A percentile compares a stretch with the other conserved stretches of the same genome.
Conservation (phyloP, 345 rosid genomes). For the Barbarea vulgaris region DNA sequence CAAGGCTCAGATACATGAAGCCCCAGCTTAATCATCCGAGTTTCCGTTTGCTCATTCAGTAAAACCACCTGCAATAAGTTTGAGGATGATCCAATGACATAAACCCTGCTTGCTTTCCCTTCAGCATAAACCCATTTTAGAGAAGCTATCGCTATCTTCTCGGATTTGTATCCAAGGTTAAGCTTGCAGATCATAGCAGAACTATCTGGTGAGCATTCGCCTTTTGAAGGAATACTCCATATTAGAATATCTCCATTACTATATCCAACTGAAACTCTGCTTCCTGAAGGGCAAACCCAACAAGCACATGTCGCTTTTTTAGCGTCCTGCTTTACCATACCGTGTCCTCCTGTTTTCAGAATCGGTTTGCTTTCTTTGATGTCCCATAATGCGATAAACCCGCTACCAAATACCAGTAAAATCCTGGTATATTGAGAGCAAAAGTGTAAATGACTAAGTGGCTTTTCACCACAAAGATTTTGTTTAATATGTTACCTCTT, state of each 20-base stretch:
- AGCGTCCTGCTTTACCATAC: conserved; percentile 48
- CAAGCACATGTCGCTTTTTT: conserved; percentile 84
- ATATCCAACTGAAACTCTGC: conserved; percentile 81
- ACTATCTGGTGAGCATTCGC: conserved; percentile 46
- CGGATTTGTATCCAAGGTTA: conserved; percentile 81
- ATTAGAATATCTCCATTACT: conserved; percentile 75
- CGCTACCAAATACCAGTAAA: conserved; percentile 71
- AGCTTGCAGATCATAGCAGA: conserved; percentile 61
- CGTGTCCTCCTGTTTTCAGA: conserved; percentile 60
- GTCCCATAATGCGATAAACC: conserved; percentile 75
- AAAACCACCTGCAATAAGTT: conserved; percentile 71
- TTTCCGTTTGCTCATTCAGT: conserved; percentile 73
- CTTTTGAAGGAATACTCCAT: conserved; percentile 62
- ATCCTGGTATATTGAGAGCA: conserved; percentile 55
- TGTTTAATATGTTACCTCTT: conserved; percentile 58
- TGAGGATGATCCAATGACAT: conserved; percentile 64
- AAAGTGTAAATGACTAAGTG: background rate
- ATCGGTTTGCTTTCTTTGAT: conserved; percentile 64
- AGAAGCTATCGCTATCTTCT: conserved; percentile 68
- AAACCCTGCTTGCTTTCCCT: conserved; percentile 76
- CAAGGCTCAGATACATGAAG: conserved; percentile 79
- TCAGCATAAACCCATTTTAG: conserved; percentile 73
- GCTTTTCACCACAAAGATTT: background rate
- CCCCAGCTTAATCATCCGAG: conserved; percentile 75
- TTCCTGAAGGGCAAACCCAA: conserved; percentile 88